Evolutionary conservation across 2,329 filamentous ascomycete genomes (phyloP).

Genomic region (Myotisia sp.): DNA sequence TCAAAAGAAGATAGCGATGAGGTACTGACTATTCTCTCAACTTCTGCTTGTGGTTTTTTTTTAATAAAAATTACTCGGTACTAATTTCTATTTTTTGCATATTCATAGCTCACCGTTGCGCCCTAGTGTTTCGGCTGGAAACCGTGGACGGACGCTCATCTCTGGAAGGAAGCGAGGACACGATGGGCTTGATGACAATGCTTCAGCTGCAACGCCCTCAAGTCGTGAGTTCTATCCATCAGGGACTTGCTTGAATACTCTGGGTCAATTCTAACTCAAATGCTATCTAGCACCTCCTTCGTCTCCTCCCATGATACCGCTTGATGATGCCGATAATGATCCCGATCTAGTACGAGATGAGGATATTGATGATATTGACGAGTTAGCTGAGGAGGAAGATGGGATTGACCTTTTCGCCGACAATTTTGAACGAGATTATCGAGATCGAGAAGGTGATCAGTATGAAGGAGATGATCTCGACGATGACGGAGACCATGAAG

Average conservation of each 20-base stretch:
- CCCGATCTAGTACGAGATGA: slow-evolving; percentile 38
- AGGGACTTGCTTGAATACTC: not conserved
- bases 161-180: slow-evolving; percentile 49
- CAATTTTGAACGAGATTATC: slow-evolving; percentile 51
- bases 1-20: no score
- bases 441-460: slow-evolving; percentile 33
- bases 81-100: not conserved
- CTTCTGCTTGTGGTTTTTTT: no score
- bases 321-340: slow-evolving; percentile 35
- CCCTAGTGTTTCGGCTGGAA: slow-evolving; percentile 67
- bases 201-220: slow-evolving; percentile 46
- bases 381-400: slow-evolving; percentile 55
- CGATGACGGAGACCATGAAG: slow-evolving; percentile 50
- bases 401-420: slow-evolving; percentile 57
- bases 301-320: slow-evolving; percentile 45
- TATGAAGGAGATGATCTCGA: slow-evolving; percentile 47
- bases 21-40: no score
- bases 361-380: slow-evolving; percentile 54
- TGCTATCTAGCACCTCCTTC: slow-evolving; percentile 36
- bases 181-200: slow-evolving; percentile 47
- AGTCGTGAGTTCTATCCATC: slow-evolving; percentile 40
- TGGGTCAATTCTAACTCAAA: slow-evolving; percentile 11
- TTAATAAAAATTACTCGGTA: no score
- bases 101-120: slow-evolving; percentile 61
- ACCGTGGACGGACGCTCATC: slow-evolving; percentile 48